These are phyloP conservation scores for Candida verbasci DNA, from an alignment of 805 yeast genomes.

Conservation along the genomic window DNA sequence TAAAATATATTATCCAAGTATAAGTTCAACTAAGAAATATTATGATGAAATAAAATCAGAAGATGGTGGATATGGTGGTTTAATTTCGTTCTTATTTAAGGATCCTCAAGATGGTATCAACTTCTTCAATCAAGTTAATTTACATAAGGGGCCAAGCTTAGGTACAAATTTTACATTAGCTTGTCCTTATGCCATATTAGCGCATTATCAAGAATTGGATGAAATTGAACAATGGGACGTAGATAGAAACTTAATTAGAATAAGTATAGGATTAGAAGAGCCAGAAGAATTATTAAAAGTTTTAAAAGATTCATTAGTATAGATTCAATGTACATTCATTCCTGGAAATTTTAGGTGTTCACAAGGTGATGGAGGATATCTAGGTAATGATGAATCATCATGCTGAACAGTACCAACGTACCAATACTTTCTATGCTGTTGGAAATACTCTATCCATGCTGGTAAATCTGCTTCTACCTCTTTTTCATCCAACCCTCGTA, in stretches of 20 bases:
- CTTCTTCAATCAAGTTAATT: slow-evolving; percentile 66
- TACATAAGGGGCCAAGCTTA: slow-evolving; percentile 86
- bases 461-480: slow-evolving; percentile 36
- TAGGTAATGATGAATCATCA: slow-evolving; percentile 50
- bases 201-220: slow-evolving; percentile 79
- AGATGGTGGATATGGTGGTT: slow-evolving; percentile 85
- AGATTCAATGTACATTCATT: slow-evolving; percentile 1
- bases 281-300: slow-evolving; percentile 48
- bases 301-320: slow-evolving; percentile 51
- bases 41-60: slow-evolving; percentile 69
- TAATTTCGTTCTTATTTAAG: slow-evolving; percentile 69
- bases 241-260: slow-evolving; percentile 69
- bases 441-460: slow-evolving; percentile 53
- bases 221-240: slow-evolving; percentile 81
- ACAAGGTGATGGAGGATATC: slow-evolving; percentile 51
- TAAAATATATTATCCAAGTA: slow-evolving; percentile 67
- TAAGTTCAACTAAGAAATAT: slow-evolving; percentile 48
- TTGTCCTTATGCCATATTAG: slow-evolving; percentile 85
- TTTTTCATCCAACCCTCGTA: slow-evolving; percentile 51
- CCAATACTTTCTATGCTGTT: slow-evolving; percentile 51
- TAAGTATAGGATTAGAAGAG: slow-evolving; percentile 84
- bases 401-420: slow-evolving; percentile 53
- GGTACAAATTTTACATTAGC: slow-evolving; percentile 88
- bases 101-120: slow-evolving; percentile 58
- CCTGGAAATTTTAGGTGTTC: slow-evolving; percentile 23